A percentile compares a stretch with the other conserved stretches of the same genome.
These are phyloP conservation scores for Tricholoma furcatifolium DNA, from an alignment of 768 basidiomycete species.

Conservation along the genomic window DNA sequence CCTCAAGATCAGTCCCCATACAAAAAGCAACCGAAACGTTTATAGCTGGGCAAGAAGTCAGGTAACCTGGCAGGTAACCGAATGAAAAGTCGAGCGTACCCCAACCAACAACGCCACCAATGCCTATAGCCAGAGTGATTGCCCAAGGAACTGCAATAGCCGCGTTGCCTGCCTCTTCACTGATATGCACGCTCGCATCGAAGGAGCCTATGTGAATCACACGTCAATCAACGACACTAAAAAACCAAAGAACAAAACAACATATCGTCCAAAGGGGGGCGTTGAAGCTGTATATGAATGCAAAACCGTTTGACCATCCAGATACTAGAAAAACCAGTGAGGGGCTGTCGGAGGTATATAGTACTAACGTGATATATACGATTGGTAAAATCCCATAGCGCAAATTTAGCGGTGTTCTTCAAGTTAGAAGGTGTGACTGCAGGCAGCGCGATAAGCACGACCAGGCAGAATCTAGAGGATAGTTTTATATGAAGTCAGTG, in stretches of 20 bases:
- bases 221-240: background rate
- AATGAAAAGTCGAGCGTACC: constrained; percentile 42
- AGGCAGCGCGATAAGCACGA: constrained; percentile 68
- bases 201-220: constrained; percentile 29
- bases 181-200: constrained; percentile 66
- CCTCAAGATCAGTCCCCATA: constrained; percentile 52
- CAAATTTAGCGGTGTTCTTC: constrained; percentile 54
- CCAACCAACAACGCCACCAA: constrained; percentile 60
- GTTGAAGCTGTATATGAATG: constrained; percentile 46
- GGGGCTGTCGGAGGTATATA: background rate
- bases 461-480: constrained; percentile 50
- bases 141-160: constrained; percentile 69
- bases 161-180: constrained; percentile 72
- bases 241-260: constrained; percentile 10
- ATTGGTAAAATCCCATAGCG: constrained; percentile 24
- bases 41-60: constrained; percentile 35
- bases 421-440: constrained; percentile 59
- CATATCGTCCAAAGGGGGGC: constrained; percentile 48
- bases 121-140: constrained; percentile 54
- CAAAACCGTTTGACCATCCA: constrained; percentile 59
- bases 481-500: background rate
- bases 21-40: constrained; percentile 63
- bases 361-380: background rate
- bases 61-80: background rate
- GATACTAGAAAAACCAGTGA: constrained; percentile 33